Evolutionary conservation across 2,329 filamentous ascomycete species (phyloP), one percentile per base, ranked within the genome.

Genomic region (Penicillium capsulatum): DNA sequence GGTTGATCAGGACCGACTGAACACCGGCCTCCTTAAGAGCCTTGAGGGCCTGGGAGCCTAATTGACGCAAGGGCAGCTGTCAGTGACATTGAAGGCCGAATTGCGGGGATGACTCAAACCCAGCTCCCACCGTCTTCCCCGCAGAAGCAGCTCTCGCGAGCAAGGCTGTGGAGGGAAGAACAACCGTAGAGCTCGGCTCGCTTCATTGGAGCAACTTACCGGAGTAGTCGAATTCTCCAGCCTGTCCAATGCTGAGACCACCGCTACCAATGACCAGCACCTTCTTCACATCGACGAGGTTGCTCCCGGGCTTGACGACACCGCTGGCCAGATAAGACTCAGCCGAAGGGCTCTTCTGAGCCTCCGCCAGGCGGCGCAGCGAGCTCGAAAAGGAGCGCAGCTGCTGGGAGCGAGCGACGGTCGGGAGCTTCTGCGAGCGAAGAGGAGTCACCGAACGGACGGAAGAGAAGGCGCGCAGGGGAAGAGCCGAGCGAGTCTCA

Each of bases 181-280:
- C 27, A 22, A 11, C 10, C 15, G 8, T 15, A 7, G 14, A 5
- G 15, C 8, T 28, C 30, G 7, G 10, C 14, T 29, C n/a, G 20
- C 26, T 17, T 24, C 24, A 15, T 20, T 36, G 34, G 15, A n/a
- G n/a, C 51, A 48, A 76, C 82, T 53, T 75, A 94, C 89, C 91
- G 67, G 92, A 97, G 70, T 97, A 97, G 71, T 97, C 91, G 60
- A 97, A 97, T 73, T 97, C 91, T 72, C 91, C 91, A 51, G 91
- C 91, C 71, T 97, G 91, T 50, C 91, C 91, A 79, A 97, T 97
- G 65, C 87, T 88, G 55, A 97, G 77, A 68, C 91, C 91, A 72
- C 91, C 91, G 71, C 84, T 90, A 44, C 91, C 91, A 73, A 97
- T 95, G 55, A 97, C 90, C 47, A 97, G 74, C 36, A 97, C 91